Conservation (phyloP, 768 basidiomycete genomes). For the Terana coerulea region DNA sequence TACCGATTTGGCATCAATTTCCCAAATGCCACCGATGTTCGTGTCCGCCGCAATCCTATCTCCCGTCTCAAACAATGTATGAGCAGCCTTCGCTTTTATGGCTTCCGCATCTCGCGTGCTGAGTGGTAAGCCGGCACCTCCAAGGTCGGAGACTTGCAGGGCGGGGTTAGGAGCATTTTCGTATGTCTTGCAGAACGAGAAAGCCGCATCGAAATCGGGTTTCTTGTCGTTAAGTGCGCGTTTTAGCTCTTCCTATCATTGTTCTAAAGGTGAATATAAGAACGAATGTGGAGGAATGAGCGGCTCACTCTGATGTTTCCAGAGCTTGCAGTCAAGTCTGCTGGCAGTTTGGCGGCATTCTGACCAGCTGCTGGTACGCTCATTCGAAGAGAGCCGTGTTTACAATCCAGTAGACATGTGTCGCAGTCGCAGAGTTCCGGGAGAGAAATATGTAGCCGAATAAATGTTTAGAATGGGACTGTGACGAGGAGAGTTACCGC, state of each 20-base stretch:
- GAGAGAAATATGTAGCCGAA: no score
- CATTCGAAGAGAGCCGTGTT: no score
- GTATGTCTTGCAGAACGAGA: constrained; percentile 26
- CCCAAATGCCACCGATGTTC: constrained; percentile 47
- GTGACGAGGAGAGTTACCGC: neutral
- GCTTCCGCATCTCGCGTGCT: constrained; percentile 34
- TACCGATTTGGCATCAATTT: constrained; percentile 37
- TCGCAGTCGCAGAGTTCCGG: neutral
- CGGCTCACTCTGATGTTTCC: neutral
- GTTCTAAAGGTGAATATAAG: neutral
- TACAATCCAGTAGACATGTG: neutral
- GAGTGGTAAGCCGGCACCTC: constrained; percentile 42
- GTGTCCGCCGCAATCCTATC: constrained; percentile 40
- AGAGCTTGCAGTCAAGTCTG: no score
- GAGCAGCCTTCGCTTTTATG: constrained; percentile 32
- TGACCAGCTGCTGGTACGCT: no score
- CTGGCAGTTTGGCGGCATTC: no score
- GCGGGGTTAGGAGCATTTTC: constrained; percentile 38
- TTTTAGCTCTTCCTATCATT: neutral
- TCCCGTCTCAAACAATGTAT: constrained; percentile 45
- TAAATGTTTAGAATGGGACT: neutral
- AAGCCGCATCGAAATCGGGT: neutral
- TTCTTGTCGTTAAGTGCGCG: neutral
- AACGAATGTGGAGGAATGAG: neutral
- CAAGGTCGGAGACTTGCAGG: constrained; percentile 36